Conservation (phyloP, 805 yeast species). For the Clavispora phyllophila region DNA sequence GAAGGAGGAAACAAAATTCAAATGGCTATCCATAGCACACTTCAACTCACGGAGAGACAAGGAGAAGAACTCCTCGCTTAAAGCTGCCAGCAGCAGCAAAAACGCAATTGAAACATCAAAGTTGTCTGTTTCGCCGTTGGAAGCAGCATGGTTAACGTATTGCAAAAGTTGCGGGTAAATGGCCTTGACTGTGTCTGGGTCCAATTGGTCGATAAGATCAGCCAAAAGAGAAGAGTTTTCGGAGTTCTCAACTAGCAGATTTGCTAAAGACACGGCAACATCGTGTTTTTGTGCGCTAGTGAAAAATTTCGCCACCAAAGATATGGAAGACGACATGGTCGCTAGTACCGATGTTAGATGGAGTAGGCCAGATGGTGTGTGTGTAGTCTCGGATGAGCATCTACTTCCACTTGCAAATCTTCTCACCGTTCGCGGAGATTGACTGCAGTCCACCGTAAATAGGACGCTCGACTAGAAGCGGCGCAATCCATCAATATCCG, state of each 20-base stretch:
- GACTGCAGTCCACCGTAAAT: too few relatives aligned
- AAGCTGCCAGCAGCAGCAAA: constrained; percentile 1
- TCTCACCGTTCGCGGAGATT: too few relatives aligned
- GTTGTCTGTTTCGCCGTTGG: neutral
- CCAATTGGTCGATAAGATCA: constrained; percentile 9
- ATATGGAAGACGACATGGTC: neutral
- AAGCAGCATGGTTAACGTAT: constrained; percentile 2
- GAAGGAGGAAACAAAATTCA: constrained; percentile 9
- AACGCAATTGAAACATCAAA: constrained; percentile 1
- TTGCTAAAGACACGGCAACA: constrained; percentile 5
- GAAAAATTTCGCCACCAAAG: constrained; percentile 7
- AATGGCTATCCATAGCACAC: constrained; percentile 1
- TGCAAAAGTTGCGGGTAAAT: constrained; percentile 6
- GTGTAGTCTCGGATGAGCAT: neutral
- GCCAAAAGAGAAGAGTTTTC: constrained; percentile 5
- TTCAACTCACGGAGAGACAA: constrained; percentile 4
- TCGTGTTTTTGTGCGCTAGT: constrained; percentile 5
- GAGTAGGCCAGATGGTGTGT: neutral
- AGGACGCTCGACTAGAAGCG: too few relatives aligned
- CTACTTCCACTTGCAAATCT: neutral
- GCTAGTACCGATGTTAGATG: neutral
- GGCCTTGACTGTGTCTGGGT: neutral
- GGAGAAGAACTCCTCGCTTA: constrained; percentile 3
- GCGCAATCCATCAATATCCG: too few relatives aligned
- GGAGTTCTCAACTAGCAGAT: constrained; percentile 2